A percentile compares a stretch with the other conserved stretches of the same genome.
Evolutionary conservation across 371 early-diverging fungal genomes (phyloP).

Genomic region (Mortierella sp.): DNA sequence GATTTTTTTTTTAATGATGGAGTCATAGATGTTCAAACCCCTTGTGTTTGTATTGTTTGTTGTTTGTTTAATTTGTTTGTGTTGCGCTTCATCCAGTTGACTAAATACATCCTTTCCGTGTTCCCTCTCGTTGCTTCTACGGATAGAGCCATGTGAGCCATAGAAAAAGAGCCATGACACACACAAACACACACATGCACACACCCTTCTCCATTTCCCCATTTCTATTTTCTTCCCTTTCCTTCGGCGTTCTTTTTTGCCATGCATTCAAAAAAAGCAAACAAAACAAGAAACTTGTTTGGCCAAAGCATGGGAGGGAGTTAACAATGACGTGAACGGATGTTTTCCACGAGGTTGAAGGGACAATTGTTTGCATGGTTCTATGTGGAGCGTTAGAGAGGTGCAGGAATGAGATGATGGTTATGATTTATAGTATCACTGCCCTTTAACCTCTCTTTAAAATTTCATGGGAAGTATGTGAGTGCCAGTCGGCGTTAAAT

Average conservation of each 20-base stretch:
- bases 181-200: neutral
- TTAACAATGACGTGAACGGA: too few relatives aligned
- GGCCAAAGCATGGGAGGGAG: too few relatives aligned
- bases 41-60: neutral
- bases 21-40: neutral
- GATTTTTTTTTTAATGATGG: neutral
- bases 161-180: neutral
- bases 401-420: too few relatives aligned
- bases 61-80: neutral
- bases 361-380: too few relatives aligned
- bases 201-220: neutral
- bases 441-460: too few relatives aligned
- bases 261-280: neutral
- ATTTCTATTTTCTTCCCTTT: neutral
- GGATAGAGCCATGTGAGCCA: neutral
- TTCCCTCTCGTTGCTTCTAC: neutral
- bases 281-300: neutral
- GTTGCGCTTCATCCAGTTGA: neutral
- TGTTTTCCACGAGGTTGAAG: too few relatives aligned
- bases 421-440: too few relatives aligned
- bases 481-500: too few relatives aligned
- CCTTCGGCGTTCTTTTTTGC: neutral
- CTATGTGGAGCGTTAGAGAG: too few relatives aligned
- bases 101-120: neutral
- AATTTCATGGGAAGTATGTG: too few relatives aligned